These are phyloP conservation scores for Naegleria fowleri DNA, from an alignment of 208 protist species.

Conservation along the genomic window DNA sequence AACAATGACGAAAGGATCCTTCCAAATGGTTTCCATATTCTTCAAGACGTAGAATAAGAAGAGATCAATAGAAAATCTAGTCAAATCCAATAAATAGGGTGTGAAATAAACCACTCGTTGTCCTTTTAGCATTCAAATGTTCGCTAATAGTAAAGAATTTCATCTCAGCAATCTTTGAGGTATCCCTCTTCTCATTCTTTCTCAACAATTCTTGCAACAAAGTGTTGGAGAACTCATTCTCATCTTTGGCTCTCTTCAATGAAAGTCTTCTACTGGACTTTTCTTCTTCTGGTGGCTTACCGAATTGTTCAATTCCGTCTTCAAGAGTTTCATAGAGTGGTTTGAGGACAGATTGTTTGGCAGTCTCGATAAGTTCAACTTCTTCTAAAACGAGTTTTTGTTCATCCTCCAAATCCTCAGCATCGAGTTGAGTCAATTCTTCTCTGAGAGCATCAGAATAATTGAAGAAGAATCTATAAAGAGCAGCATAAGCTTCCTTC, in stretches of 20 bases:
- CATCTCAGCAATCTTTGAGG: not conserved
- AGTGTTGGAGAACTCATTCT: not conserved
- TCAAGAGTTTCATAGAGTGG: not conserved
- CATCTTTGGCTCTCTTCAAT: not conserved
- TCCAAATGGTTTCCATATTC: not conserved
- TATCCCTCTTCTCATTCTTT: not conserved
- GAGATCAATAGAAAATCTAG: not conserved
- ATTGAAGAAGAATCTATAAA: not conserved
- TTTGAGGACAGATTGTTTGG: not conserved
- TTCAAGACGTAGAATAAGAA: not conserved
- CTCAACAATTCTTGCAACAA: not conserved
- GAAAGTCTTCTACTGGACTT: not conserved
- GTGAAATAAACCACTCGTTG: slow-evolving; percentile 7
- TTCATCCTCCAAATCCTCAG: not conserved
- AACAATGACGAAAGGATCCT: not conserved
- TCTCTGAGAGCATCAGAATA: not conserved
- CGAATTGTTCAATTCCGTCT: not conserved
- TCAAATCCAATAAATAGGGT: not conserved
- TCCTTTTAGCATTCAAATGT: not conserved
- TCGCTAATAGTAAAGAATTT: not conserved
- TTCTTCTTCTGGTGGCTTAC: not conserved
- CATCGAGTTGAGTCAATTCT: not conserved
- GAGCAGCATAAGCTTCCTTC: not conserved
- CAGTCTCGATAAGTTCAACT: not conserved
- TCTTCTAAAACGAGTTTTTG: not conserved